Base-by-base conservation (phyloP, 257 asterid species). In the Parsonsia alboflavescens region DNA sequence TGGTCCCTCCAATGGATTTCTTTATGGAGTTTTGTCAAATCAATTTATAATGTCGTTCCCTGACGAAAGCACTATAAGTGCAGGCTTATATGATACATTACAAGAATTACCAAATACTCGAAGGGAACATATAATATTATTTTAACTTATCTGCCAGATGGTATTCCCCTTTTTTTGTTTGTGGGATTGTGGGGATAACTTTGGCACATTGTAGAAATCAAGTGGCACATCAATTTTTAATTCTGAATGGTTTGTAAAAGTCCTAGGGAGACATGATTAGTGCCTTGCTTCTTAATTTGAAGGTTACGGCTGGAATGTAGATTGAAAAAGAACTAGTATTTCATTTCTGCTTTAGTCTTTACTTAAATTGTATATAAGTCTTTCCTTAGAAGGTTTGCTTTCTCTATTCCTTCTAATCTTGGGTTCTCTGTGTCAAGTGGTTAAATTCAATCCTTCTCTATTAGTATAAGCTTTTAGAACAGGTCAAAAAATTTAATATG, bases 111-210 rank as follows among this genome's bases (percentile, higher is more conserved):
- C 68, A 75, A 49, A 73, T 54, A 33, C 39, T 33, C 70, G 76
- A 77, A 72, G 75, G 82, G 75, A 72, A 82, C 73, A 75, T 77
- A 75, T 50, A 75, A 56, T 72, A 73, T 71, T 54, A 30, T 6
- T 41, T 59, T 33, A 80, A 74, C 77, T 73, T 70, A 73, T 82
- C 85, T 74, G 71, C 80, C 74, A 74, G 83, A 66, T 65, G 71
- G 53, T 72, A 45, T 62, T 64, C 52, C 63, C 57, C 71, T 74
- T 75, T 80, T 75, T 80, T 73, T 66, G 69, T 17, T 54, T 68
- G 87, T 82, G 87, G 86, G 82, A 76, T 83, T 65, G 84, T 80
- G 84, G 86, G 88, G 86, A 76, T 59, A 41, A 13, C 74, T 75
- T 68, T 83, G 79, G 83, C 80, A 53, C 72, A 44, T 9, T 75